These are phyloP conservation scores for Nectriaceae sp. DNA, from an alignment of 2,329 filamentous ascomycete genomes.

Conservation along the genomic window DNA sequence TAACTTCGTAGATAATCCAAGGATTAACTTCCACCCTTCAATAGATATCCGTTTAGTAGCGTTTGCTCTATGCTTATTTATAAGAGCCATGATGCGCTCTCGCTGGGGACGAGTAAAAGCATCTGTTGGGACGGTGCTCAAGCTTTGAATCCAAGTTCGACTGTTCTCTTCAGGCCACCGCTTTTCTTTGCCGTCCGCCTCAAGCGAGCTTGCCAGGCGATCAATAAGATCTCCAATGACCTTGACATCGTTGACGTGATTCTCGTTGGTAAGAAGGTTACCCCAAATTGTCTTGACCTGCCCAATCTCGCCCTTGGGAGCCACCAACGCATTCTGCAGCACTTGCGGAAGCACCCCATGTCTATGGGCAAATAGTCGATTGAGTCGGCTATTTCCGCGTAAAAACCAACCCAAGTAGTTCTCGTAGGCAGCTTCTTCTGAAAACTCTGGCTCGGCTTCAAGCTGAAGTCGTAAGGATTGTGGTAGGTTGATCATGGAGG, in stretches of 20 bases:
- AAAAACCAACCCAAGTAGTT: slow-evolving; percentile 39
- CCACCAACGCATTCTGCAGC: slow-evolving; percentile 26
- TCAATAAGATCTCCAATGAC: slow-evolving; percentile 35
- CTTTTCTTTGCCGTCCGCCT: slow-evolving; percentile 31
- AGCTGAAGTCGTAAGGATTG: slow-evolving; percentile 15
- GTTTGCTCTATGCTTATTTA: slow-evolving; percentile 32
- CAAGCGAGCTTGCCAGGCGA: slow-evolving; percentile 32
- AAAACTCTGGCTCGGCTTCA: slow-evolving; percentile 22
- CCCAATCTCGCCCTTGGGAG: slow-evolving; percentile 13
- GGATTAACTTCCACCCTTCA: slow-evolving; percentile 38
- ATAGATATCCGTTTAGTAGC: slow-evolving; percentile 26
- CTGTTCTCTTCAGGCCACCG: slow-evolving; percentile 33
- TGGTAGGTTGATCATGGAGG: slow-evolving; percentile 24
- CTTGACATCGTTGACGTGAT: slow-evolving; percentile 38
- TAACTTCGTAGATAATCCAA: slow-evolving; percentile 50
- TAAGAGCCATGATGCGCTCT: slow-evolving; percentile 42
- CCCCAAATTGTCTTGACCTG: slow-evolving; percentile 30
- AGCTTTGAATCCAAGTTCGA: slow-evolving; percentile 32
- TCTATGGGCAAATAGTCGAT: slow-evolving; percentile 28
- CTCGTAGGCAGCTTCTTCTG: slow-evolving; percentile 27
- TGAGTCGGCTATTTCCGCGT: slow-evolving; percentile 34
- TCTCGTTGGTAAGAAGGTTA: slow-evolving; percentile 38
- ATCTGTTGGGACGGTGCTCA: slow-evolving; percentile 40
- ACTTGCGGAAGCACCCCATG: slow-evolving; percentile 26
- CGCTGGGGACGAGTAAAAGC: slow-evolving; percentile 44